phyloP scores from a whole-genome alignment of 139 green algal species.

The Astrephomene gubernaculifera region DNA sequence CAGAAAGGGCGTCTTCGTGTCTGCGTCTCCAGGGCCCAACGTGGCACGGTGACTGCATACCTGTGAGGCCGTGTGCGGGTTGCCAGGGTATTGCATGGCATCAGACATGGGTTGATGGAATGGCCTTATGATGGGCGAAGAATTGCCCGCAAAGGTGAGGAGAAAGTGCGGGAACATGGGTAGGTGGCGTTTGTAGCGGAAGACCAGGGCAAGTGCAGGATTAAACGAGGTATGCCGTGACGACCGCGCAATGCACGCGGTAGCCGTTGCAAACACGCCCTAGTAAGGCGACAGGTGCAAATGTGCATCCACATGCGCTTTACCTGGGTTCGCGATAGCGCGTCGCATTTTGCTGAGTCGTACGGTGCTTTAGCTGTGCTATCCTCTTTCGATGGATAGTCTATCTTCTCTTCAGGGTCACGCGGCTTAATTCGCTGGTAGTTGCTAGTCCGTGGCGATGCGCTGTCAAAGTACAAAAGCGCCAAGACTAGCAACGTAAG shows the following conservation, averaged over 20 bases:
- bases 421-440: not conserved
- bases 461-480: constrained; percentile 23
- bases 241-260: not conserved
- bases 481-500: not conserved
- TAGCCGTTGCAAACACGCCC: not conserved
- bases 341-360: not conserved
- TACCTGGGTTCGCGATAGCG: constrained; percentile 9
- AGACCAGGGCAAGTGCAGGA: not conserved
- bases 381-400: not conserved
- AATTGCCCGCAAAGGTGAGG: not conserved
- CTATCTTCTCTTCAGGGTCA: not conserved
- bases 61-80: not conserved
- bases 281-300: not conserved
- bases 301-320: too few relatives aligned
- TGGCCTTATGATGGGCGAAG: not conserved
- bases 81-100: not conserved
- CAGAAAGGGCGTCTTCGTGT: not conserved
- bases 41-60: constrained; percentile 23
- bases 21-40: not conserved
- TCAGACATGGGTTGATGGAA: not conserved
- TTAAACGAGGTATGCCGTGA: not conserved
- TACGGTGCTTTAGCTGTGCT: not conserved
- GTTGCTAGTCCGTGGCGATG: not conserved
- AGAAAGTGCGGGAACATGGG: not conserved
- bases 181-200: not conserved